Conservation (phyloP, 2,329 filamentous ascomycete genomes). For the Pseudogymnoascus sp. region DNA sequence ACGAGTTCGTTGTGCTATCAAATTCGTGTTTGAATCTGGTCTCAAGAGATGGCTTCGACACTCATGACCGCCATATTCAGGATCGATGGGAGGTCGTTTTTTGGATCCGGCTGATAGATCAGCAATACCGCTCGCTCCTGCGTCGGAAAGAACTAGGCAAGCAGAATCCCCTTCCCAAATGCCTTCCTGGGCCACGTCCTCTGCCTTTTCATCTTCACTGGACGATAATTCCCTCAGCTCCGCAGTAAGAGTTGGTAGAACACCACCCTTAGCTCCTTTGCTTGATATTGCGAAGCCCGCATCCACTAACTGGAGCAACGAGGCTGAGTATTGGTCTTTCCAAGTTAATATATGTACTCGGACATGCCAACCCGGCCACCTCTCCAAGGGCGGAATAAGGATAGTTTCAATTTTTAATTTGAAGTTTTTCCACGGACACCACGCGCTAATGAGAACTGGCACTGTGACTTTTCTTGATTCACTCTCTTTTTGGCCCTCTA, state of each 20-base stretch:
- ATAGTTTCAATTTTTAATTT: conserved; percentile 29
- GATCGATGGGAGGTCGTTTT: neutral
- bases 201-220: neutral
- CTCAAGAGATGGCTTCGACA: conserved; percentile 15
- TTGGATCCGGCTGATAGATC: neutral
- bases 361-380: conserved; percentile 33
- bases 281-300: conserved; percentile 23
- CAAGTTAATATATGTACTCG: conserved; percentile 28
- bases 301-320: conserved; percentile 14
- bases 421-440: conserved; percentile 17
- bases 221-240: neutral
- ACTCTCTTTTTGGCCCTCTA: neutral
- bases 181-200: neutral
- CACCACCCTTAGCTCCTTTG: conserved; percentile 1
- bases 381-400: conserved; percentile 28
- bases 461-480: neutral
- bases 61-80: neutral
- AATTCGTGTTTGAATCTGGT: conserved; percentile 28
- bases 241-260: conserved; percentile 3
- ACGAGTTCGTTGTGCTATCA: conserved; percentile 21
- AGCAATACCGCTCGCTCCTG: conserved; percentile 12
- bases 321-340: neutral
- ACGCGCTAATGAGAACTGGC: conserved; percentile 10
- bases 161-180: neutral
- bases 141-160: conserved; percentile 13